Base-by-base conservation (phyloP, 257 asterid species). In the Dorcoceras hygrometricum region DNA sequence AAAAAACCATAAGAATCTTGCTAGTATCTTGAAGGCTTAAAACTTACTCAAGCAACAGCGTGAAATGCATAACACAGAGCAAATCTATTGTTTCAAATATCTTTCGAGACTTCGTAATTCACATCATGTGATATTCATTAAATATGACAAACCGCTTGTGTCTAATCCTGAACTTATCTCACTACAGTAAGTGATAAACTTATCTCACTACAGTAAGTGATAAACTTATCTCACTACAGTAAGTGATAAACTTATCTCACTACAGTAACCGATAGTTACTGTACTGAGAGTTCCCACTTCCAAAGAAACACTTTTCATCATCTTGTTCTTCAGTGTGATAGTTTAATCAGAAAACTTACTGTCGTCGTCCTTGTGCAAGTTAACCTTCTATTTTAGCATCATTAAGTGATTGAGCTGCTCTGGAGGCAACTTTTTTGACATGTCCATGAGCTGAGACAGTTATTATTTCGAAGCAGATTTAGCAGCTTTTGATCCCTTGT, bases 341-440 rank as follows among this genome's bases (percentile, higher is more conserved):
- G 75, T 77, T 27, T 77, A 77, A 24, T 75, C 78, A 6, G 80
- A 74, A 29, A 80, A 77, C 73, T 3, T 74, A 53, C 63, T 71
- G 27, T 74, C 76, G 6, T 68, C 77, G 2, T 67, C 79, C 14
- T 63, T 67, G 16, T 31, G 63, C 12, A 70, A 50, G 20, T 46
- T 48, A 10, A 16, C 39, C 24, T 62, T 71, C 71, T 23, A 74
- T 26, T 27, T 23, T 36, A 61, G n/a, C 68, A 58, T 29, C 57
- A 20, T 39, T 22, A 34, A 29, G 31, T 27, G 61, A 50, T 69
- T 48, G 51, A 43, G 22, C 58, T 46, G 43, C 6, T 3, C 36
- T 63, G 14, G 43, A 43, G 3, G 60, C 20, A 3, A 24, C 5
- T 9, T 8, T 27, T 5, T 24, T 25, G 32, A 24, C 34, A 2